Conservation (phyloP, 371 early-diverging fungal species). For the Mucor plumbeus region DNA sequence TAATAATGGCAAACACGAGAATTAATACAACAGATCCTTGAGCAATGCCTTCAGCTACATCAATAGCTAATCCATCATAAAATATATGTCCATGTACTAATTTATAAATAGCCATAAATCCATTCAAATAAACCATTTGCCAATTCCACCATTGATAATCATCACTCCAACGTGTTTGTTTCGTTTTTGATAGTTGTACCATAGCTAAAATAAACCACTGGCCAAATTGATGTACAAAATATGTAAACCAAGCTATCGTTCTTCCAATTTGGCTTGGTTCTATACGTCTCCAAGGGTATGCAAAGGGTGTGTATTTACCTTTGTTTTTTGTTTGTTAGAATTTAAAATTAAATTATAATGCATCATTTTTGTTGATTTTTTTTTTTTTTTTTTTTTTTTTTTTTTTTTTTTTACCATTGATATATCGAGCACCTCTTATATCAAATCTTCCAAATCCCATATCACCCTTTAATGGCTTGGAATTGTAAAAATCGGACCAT, state of each 20-base stretch:
- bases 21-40: constrained; percentile 49
- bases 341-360: background rate
- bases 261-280: constrained; percentile 29
- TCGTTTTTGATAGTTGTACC: constrained; percentile 29
- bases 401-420: constrained; percentile 33
- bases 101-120: constrained; percentile 40
- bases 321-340: background rate
- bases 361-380: background rate
- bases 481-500: constrained; percentile 45
- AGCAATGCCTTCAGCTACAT: constrained; percentile 48
- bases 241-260: constrained; percentile 37
- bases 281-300: constrained; percentile 45
- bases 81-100: constrained; percentile 38
- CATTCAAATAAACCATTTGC: constrained; percentile 49
- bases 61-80: constrained; percentile 47
- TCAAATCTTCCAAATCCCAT: constrained; percentile 49
- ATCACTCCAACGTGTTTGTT: constrained; percentile 32
- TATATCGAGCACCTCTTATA: constrained; percentile 42
- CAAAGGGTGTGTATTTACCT: constrained; percentile 50
- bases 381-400: constrained; percentile 11
- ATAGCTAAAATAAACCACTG: constrained; percentile 43
- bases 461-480: constrained; percentile 44
- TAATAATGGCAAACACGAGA: constrained; percentile 41
- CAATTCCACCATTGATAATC: constrained; percentile 52
- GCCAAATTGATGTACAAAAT: constrained; percentile 40